Conservation (phyloP, 148 eudicot genomes). For the Chenopodium formosanum region DNA sequence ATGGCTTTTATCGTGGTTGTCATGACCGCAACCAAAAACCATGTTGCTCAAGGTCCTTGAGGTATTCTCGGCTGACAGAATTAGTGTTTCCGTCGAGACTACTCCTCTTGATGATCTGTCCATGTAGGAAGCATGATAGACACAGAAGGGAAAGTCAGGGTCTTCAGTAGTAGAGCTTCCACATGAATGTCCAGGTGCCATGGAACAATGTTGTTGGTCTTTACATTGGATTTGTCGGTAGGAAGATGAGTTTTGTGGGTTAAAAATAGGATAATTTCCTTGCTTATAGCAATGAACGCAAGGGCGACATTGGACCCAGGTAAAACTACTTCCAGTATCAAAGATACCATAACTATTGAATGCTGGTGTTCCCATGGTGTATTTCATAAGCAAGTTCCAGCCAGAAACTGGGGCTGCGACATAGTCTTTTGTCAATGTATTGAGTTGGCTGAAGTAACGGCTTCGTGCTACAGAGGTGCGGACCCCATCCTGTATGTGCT, state of each 20-base stretch:
- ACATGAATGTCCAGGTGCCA: conserved; percentile 26
- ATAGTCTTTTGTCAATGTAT: conserved; percentile 5
- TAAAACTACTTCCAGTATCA: conserved; percentile 34
- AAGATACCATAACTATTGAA: conserved; percentile 25
- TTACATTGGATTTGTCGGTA: conserved; percentile 20
- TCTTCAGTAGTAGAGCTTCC: conserved; percentile 16
- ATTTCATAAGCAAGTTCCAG: conserved; percentile 37
- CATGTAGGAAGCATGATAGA: conserved; percentile 21
- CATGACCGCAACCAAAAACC: conserved; percentile 33
- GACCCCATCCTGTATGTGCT: conserved; percentile 22
- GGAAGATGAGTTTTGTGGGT: conserved; percentile 28
- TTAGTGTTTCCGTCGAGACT: conserved; percentile 22
- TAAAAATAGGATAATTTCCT: conserved; percentile 21
- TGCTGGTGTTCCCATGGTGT: conserved; percentile 27
- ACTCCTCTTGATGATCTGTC: conserved; percentile 22
- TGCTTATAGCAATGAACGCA: conserved; percentile 27
- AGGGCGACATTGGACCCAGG: conserved; percentile 36
- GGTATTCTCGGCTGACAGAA: conserved; percentile 23
- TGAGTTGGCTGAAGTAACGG: conserved; percentile 27
- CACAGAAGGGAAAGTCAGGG: conserved; percentile 18
- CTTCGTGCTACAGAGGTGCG: conserved; percentile 27
- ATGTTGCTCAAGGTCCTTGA: conserved; percentile 12
- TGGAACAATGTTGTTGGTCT: conserved; percentile 6
- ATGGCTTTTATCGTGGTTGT: conserved; percentile 17
- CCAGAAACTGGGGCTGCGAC: conserved; percentile 27